A percentile compares a stretch with the other conserved stretches of the same genome.
Evolutionary conservation across 768 basidiomycete genomes (phyloP).

Genomic region (Rhizopogon vesiculosus): DNA sequence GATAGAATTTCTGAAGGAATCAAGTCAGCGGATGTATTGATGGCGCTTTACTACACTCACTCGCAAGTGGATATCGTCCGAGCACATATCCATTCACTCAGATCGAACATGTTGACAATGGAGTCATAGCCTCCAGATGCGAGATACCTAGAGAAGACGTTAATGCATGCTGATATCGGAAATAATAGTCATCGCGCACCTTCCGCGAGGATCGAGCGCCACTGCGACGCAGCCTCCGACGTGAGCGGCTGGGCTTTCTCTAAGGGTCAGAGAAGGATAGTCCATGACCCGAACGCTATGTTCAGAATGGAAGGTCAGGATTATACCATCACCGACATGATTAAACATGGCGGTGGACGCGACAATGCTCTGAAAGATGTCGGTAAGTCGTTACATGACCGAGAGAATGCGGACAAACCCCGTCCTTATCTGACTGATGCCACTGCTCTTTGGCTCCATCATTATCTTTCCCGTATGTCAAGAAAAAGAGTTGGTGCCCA

Average conservation of each 20-base stretch:
- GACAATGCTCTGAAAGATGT: conserved; percentile 35
- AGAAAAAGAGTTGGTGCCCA: conserved; percentile 55
- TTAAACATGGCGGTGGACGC: conserved; percentile 72
- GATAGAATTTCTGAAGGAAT: conserved; percentile 53
- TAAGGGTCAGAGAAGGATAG: conserved; percentile 55
- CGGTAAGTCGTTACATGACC: background rate
- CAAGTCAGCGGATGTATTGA: background rate
- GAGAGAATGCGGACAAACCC: conserved; percentile 4
- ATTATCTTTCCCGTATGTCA: conserved; percentile 52
- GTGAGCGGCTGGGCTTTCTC: conserved; percentile 67
- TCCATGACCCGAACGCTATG: conserved; percentile 65
- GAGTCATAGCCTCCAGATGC: conserved; percentile 80
- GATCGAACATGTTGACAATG: conserved; percentile 78
- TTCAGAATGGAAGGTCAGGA: conserved; percentile 60
- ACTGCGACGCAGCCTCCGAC: conserved; percentile 77
- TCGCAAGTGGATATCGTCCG: conserved; percentile 78
- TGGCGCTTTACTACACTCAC: conserved; percentile 37
- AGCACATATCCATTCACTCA: conserved; percentile 75
- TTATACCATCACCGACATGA: conserved; percentile 66
- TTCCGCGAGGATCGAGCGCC: conserved; percentile 76
- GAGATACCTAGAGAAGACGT: conserved; percentile 47
- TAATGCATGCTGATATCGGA: background rate
- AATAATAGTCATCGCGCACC: conserved; percentile 30
- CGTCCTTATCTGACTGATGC: conserved; percentile 31
- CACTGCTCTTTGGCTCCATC: conserved; percentile 51